phyloP scores from a whole-genome alignment of 108 stramenopile species.

The Cafeteria roenbergensis region DNA sequence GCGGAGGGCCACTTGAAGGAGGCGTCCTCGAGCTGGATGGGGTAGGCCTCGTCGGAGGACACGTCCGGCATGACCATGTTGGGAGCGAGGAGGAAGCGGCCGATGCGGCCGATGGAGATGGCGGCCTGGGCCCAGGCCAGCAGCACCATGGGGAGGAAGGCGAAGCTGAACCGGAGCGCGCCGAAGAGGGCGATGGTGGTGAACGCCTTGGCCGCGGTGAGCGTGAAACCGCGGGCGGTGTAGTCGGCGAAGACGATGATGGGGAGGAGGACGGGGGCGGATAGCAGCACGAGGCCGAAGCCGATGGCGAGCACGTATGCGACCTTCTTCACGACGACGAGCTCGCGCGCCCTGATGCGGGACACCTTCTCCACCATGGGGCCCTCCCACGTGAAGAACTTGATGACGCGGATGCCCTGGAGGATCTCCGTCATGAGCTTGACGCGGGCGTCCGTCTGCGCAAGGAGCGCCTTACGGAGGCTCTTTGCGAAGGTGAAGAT shows the following conservation, averaged over 20 bases:
- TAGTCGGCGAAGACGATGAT: neutral
- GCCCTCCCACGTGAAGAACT: slow-evolving; percentile 27
- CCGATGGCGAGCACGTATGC: neutral
- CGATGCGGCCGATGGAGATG: slow-evolving; percentile 25
- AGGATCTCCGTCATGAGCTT: slow-evolving; percentile 16
- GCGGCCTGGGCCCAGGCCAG: slow-evolving; percentile 8
- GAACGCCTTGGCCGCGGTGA: slow-evolving; percentile 4
- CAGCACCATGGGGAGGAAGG: slow-evolving; percentile 28
- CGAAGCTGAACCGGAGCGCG: slow-evolving; percentile 21
- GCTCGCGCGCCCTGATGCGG: slow-evolving; percentile 9
- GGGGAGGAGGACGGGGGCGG: neutral
- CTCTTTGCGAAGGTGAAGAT: slow-evolving; percentile 14
- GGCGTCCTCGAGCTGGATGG: too few species aligned
- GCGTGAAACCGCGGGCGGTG: neutral
- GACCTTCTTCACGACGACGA: neutral
- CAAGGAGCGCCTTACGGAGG: slow-evolving; percentile 52
- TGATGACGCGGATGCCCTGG: slow-evolving; percentile 24
- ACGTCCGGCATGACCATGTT: too few species aligned
- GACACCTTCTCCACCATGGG: slow-evolving; percentile 14
- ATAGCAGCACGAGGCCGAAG: neutral
- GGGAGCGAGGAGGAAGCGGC: slow-evolving; percentile 17
- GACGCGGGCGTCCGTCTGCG: slow-evolving; percentile 23
- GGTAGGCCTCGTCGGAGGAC: too few species aligned
- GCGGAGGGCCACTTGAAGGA: too few species aligned
- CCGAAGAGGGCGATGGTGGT: slow-evolving; percentile 4